Conservation (phyloP, 2,329 filamentous ascomycete genomes). For the Claviceps citrina region DNA sequence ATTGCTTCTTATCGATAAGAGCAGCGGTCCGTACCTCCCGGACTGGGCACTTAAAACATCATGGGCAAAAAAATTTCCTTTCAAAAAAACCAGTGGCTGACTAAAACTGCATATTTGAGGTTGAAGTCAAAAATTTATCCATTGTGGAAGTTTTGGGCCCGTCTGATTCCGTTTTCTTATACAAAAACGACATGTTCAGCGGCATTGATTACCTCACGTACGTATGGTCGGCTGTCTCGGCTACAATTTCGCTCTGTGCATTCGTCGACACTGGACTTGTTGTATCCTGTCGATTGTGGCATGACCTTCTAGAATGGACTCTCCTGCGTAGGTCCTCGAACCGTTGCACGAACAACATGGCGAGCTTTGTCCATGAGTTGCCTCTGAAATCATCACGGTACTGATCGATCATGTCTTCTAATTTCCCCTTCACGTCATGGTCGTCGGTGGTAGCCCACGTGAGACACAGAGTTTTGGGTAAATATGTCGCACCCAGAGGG, state of each 20-base stretch:
- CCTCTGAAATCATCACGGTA: slow-evolving; percentile 5
- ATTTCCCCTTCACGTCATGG: not conserved
- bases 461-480: slow-evolving; percentile 5
- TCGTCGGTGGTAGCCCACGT: slow-evolving; percentile 5
- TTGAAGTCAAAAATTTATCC: too few relatives aligned
- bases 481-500: slow-evolving; percentile 4
- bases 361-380: slow-evolving; percentile 3
- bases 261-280: slow-evolving; percentile 1
- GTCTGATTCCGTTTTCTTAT: too few relatives aligned
- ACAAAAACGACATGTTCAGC: not conserved
- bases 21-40: too few relatives aligned
- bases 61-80: too few relatives aligned
- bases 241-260: not conserved
- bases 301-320: not conserved
- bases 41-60: too few relatives aligned
- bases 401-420: slow-evolving; percentile 4
- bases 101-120: too few relatives aligned
- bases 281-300: not conserved
- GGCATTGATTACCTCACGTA: not conserved
- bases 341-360: slow-evolving; percentile 2
- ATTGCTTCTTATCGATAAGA: slow-evolving; percentile 1
- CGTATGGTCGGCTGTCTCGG: not conserved
- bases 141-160: too few relatives aligned
- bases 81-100: too few relatives aligned
- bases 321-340: slow-evolving; percentile 1